These are phyloP conservation scores for Monosporascus sp. DNA, from an alignment of 2,329 filamentous ascomycete genomes.

Conservation along the genomic window DNA sequence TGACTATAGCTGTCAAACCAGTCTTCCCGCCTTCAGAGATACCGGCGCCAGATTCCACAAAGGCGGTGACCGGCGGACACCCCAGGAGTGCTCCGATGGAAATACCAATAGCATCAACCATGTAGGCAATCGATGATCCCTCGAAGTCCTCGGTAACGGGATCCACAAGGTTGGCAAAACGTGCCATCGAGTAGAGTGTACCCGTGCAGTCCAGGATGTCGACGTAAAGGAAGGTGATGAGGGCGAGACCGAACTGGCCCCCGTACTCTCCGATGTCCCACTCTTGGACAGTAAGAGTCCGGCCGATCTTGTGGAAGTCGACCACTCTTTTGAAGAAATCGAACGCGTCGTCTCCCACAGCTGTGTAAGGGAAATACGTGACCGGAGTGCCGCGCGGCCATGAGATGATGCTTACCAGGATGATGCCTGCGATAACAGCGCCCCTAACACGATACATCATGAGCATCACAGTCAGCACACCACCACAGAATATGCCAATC, in stretches of 20 bases:
- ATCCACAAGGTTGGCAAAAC: slow-evolving; percentile 75
- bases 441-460: slow-evolving; percentile 86
- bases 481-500: slow-evolving; percentile 84
- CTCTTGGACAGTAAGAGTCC: slow-evolving; percentile 64
- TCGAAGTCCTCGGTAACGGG: slow-evolving; percentile 83
- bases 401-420: slow-evolving; percentile 81
- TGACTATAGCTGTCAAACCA: slow-evolving; percentile 73
- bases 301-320: slow-evolving; percentile 71
- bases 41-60: slow-evolving; percentile 83
- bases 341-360: slow-evolving; percentile 64
- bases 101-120: slow-evolving; percentile 73
- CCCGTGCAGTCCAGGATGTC: slow-evolving; percentile 85
- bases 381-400: slow-evolving; percentile 75
- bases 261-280: slow-evolving; percentile 67
- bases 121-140: slow-evolving; percentile 76
- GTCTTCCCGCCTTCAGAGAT: slow-evolving; percentile 85
- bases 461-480: slow-evolving; percentile 71
- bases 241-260: slow-evolving; percentile 73
- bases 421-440: slow-evolving; percentile 76
- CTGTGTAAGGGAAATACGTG: slow-evolving; percentile 74
- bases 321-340: slow-evolving; percentile 87
- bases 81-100: slow-evolving; percentile 77
- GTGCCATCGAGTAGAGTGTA: slow-evolving; percentile 85
- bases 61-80: slow-evolving; percentile 76
- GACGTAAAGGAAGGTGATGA: slow-evolving; percentile 86